Conservation (phyloP, 345 rosid species). For the Hibiscus mutabilis region DNA sequence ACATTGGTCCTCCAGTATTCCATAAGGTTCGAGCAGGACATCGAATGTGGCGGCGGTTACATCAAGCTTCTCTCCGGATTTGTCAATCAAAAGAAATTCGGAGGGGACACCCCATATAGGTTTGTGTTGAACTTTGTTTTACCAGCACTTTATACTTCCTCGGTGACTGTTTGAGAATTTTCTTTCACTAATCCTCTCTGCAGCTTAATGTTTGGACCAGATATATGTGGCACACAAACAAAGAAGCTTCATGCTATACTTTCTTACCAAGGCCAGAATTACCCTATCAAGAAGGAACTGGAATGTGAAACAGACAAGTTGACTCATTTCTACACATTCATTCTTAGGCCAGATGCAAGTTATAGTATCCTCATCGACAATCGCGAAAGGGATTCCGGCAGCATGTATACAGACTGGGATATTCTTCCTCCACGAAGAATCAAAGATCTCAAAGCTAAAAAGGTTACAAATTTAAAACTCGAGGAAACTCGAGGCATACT, state of each 20-base stretch:
- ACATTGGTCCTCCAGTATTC: constrained; percentile 86
- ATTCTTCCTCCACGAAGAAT: constrained; percentile 81
- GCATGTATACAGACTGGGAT: constrained; percentile 90
- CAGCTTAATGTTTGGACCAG: constrained; percentile 97
- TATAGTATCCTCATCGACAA: constrained; percentile 77
- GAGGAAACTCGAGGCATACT: too few species aligned
- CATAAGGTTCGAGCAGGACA: constrained; percentile 74
- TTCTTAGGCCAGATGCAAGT: constrained; percentile 83
- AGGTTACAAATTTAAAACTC: constrained; percentile 32
- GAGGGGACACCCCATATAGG: too few species aligned
- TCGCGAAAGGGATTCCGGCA: constrained; percentile 80
- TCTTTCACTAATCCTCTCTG: constrained; percentile 1
- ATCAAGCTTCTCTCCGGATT: constrained; percentile 84
- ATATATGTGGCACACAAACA: constrained; percentile 82
- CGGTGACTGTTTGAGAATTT: too few species aligned
- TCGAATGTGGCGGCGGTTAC: constrained; percentile 95
- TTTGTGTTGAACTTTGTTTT: constrained; percentile 12
- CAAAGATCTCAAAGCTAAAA: constrained; percentile 63
- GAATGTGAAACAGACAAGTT: constrained; percentile 91
- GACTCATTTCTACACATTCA: constrained; percentile 88
- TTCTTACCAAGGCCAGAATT: too few species aligned
- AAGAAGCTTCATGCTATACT: constrained; percentile 82
- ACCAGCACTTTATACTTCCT: background rate
- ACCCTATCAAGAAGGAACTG: constrained; percentile 76
- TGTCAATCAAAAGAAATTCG: constrained; percentile 96